Evolutionary conservation across 208 protist genomes (phyloP), one percentile per base, ranked within the genome.

Genomic region (Kentomonas sorsogonicus): DNA sequence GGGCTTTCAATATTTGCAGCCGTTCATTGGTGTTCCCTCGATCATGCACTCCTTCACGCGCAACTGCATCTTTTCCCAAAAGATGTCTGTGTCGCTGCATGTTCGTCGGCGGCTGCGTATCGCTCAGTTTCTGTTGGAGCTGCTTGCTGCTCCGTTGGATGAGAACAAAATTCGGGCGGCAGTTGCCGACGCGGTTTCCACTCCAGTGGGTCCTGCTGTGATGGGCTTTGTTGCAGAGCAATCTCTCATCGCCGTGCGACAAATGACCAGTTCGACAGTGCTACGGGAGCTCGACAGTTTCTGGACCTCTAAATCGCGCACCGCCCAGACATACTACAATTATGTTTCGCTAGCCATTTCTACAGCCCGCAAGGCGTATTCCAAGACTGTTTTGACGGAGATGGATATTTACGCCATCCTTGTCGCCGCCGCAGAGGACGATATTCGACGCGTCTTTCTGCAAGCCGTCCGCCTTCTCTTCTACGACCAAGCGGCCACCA

Each of bases 131-230:
- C 9, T 13, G 13, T 5, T 13, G 13, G 25, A 5, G 44, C 9
- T 11, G 13, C 7, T 13, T 18, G 44, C 25, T 16, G 25, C 25
- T 18, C 9, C 25, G 13, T 5, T 13, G 13, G 25, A 18, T 5
- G 9, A 11, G 33, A 38, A 5, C 9, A 38, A 11, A 47, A 53
- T 60, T 3, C n/a, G 26, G 15, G 5, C 58, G 20, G 53, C 43
- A 3, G 26, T 88, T 22, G 52, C 50, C 11, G 80, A 88, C 40
- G 77, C 77, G 47, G 63, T 84, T n/a, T 68, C 76, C 15, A 82
- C 76, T 9, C 48, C 51, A 15, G 53, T 66, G 2, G 80, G 80
- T 2, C 68, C 70, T 3, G 57, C 56, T 9, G 31, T 84, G 25
- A 67, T 88, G 25, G 48, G 48, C 15, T 59, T 75, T 51, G 74